Evolutionary conservation across 495 filamentous ascomycete genomes (phyloP).

Genomic region (Tetracladium setigerum): DNA sequence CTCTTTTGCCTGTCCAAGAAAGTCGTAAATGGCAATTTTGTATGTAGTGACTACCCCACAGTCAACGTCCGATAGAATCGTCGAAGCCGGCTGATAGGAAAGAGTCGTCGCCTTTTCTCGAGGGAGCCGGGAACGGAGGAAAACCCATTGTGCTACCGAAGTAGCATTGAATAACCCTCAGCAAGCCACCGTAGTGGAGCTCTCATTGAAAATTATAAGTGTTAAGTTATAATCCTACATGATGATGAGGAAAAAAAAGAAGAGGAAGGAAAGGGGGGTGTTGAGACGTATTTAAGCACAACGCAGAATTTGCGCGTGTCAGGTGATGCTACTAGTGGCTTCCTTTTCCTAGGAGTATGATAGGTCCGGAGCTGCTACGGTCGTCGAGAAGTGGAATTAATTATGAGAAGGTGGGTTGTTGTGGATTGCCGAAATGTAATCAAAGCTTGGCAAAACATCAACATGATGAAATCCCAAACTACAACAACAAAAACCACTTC

Average conservation of each 20-base stretch:
- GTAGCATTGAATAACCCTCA: constrained; percentile 39
- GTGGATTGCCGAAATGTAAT: no score
- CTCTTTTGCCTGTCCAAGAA: not conserved
- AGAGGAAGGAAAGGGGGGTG: not conserved
- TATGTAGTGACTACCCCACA: constrained; percentile 46
- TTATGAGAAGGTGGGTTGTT: no score
- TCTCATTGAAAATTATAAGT: constrained; percentile 30
- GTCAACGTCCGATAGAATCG: constrained; percentile 37
- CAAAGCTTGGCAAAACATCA: no score
- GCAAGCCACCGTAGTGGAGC: constrained; percentile 46
- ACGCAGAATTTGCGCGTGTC: no score
- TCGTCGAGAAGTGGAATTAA: no score
- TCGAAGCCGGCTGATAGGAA: constrained; percentile 27
- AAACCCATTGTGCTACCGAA: constrained; percentile 32
- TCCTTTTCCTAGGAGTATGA: no score
- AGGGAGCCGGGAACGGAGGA: constrained; percentile 51
- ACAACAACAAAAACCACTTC: no score
- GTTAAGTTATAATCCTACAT: constrained; percentile 30
- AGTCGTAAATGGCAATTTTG: constrained; percentile 1
- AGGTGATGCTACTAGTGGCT: no score
- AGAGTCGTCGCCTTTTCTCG: constrained; percentile 29
- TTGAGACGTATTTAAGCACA: no score
- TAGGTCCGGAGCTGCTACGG: no score
- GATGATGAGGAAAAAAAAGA: constrained; percentile 36
- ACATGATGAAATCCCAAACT: no score